Evolutionary conservation across 2,329 filamentous ascomycete genomes (phyloP), one percentile per base, ranked within the genome.

Genomic region (Fusarium nygamai): DNA sequence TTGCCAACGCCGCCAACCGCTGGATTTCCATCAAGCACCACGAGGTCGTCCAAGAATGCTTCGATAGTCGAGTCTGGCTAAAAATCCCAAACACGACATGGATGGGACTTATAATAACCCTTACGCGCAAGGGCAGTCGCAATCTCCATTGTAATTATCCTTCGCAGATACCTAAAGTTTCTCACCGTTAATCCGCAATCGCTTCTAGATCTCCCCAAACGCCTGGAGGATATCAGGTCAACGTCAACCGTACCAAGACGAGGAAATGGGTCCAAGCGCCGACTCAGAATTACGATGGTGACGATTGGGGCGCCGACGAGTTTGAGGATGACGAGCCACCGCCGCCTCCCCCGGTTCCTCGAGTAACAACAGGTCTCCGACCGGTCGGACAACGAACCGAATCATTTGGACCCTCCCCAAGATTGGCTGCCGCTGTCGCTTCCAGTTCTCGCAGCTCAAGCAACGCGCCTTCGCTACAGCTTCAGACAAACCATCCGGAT

Each of bases 231-330:
- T 98, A 95, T 84, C 93, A 93, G 81, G 90, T 94, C 59, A 97
- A 98, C 81, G 92, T 98, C 56, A 96, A 94, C 83, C 92, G 96
- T 71, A 89, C 91, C 64, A 97, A 97, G 85, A 98, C 95, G 63
- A 93, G 92, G 84, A 97, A 97, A 89, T 98, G 96, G 96, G 92
- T 96, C 43, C 93, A 97, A 79, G 96, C 96, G 41, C 96, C 95
- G 82, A 88, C 91, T 67, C 92, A 93, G 77, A 93, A 91, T 80
- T 98, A 98, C 80, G 95, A 96, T 78, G 96, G 95, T 72, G 95
- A 97, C 78, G 96, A 98, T 80, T 98, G 96, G 95, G 96, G 94
- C 41, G 92, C 87, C 64, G 91, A 92, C 41, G 89, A 92, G 14
- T 88, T 90, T 66, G 88, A 90, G n/a, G 86, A 87, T 61, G 88